Base-by-base conservation (phyloP, 306 rosid genomes). In the Corylus avellana region DNA sequence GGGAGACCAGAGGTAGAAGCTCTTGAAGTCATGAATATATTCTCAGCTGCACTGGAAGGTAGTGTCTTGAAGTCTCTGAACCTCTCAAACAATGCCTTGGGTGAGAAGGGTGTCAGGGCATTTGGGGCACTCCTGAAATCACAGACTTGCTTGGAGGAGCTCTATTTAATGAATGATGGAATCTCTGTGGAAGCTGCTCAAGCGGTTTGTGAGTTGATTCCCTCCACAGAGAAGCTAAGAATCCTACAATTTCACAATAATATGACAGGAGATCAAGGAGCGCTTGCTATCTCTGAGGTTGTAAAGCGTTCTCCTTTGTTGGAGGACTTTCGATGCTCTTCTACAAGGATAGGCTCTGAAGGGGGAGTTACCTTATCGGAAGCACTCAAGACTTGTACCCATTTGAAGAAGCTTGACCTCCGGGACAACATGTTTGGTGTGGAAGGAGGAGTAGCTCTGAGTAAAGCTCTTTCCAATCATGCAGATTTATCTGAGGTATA, bases 371-470 rank as follows among this genome's bases (percentile, higher is more conserved):
- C 97, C 83, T 85, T 96, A 77, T 88, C 83, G 49, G 76, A 83
- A 32, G 90, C 99, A 72, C 88, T 96, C 5, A 89, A 73, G 55
- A 85, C 77, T 57, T 91, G 93, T 75, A 51, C 86, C 76, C 78
- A 71, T 80, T 63, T 96, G 85, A 85, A 81, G 90, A 91, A 90
- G 94, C 93, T 96, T 47, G 98, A 96, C 77, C 84, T 96, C 70
- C 84, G 90, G 66, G 99, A 96, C 85, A 96, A 96, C 90, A 96
- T 91, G 93, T 89, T 96, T 81, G 99, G 96, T 4, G 86, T 87
- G 42, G 96, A 91, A 59, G 92, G 90, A 75, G 99, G 96, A 74
- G 22, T 91, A 68, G 86, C 96, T 49, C 82, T 96, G 73, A 91
- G 97, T 80, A 90, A 85, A 89, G 90, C 97, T 70, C 89, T 96